Percentiles rank a stretch among this genome's conserved stretches.
These are phyloP conservation scores for Diplocarpon mali DNA, from an alignment of 2,329 filamentous ascomycete species.

Conservation along the genomic window DNA sequence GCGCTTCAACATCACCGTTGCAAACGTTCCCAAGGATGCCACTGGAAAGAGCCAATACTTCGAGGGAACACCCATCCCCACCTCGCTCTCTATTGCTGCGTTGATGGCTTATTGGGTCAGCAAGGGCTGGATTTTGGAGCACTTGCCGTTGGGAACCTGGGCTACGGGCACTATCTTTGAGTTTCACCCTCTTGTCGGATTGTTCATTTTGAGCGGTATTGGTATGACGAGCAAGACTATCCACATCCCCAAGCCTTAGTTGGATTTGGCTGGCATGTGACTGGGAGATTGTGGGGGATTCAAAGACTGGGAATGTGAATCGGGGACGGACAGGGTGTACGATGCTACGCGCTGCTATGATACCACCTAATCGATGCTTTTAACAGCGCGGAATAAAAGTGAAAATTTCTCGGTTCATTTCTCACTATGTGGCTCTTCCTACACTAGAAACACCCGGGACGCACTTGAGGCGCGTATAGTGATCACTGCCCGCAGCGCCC, in stretches of 20 bases:
- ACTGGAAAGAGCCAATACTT: conserved; percentile 91
- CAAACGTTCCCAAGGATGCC: conserved; percentile 80
- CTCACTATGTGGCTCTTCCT: not conserved
- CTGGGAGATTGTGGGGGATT: not conserved
- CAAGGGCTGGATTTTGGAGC: conserved; percentile 66
- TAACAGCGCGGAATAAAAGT: conserved; percentile 5
- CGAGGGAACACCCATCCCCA: conserved; percentile 93
- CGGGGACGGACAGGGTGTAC: not conserved
- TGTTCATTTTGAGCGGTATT: conserved; percentile 85
- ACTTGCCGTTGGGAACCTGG: conserved; percentile 66
- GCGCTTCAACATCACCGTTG: conserved; percentile 93
- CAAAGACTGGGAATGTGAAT: not conserved
- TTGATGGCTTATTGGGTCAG: conserved; percentile 86
- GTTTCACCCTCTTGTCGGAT: conserved; percentile 68
- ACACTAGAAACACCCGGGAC: not conserved
- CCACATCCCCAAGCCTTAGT: conserved; percentile 79
- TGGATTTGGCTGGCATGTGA: not conserved
- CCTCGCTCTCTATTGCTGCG: conserved; percentile 66
- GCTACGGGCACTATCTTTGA: conserved; percentile 59
- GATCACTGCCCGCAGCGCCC: too few species aligned
- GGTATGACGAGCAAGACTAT: conserved; percentile 93
- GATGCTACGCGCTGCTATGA: conserved; percentile 11
- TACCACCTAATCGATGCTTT: conserved; percentile 11
- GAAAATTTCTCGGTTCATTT: not conserved
- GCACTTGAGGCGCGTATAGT: too few species aligned